Evolutionary conservation across 441 rosid species (phyloP), one percentile per base, ranked within the genome.

Genomic region (Pelargonium myrrhifolium): DNA sequence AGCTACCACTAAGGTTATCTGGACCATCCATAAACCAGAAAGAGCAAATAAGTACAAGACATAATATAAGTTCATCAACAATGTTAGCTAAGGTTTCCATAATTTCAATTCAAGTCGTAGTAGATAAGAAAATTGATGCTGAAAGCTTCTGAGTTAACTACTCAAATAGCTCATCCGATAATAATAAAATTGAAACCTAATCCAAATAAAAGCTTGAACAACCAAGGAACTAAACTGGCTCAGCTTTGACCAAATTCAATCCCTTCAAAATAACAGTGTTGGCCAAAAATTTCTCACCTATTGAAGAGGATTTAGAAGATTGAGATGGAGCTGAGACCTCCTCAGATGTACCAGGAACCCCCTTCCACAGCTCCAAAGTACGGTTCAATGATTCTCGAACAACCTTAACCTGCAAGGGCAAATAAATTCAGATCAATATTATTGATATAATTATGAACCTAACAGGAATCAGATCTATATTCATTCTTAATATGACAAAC

Each of bases 321-420:
- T 77, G 73, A 9, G 86, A 86, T 5, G 85, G 67, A 3, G 92
- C 92, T 8, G 90, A 87, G 22, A 62, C 81, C 69, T 86, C 94
- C 14, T 86, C 89, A 1, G 92, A 85, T 67, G 86, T 72, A 85
- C 90, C 98, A 0, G 97, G 94, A 55, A 93, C 83, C 79, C 85
- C 88, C 79, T 83, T 90, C 97, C 98, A 93, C 3, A 89, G 89
- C 68, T 90, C 94, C 65, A 89, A 65, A 89, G 85, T 85, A 83
- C 87, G 85, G 71, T 56, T 81, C 96, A 93, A 87, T 77, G 83
- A 94, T 69, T 90, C 98, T 84, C 98, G 86, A n/a, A 80, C 90
- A 62, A 86, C 91, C 84, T 89, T 93, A 75, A 93, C 96, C 98
- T 93, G 75, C 73, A 74, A 0, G 15, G 11, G 53, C 4, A 65